Base-by-base conservation (phyloP, 2,329 filamentous ascomycete species). In the Calycina herbarum region DNA sequence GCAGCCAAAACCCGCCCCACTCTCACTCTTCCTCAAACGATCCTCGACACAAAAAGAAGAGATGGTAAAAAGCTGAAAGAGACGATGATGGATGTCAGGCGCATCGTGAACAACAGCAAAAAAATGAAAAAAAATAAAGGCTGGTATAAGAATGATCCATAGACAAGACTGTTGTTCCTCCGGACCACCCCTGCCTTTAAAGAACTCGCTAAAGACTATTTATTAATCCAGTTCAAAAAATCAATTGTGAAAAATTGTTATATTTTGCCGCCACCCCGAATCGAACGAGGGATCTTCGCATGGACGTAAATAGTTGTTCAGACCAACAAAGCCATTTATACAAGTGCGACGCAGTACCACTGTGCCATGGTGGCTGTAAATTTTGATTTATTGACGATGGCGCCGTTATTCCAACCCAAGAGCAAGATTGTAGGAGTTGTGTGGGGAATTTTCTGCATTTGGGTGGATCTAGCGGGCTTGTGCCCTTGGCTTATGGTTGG, bases 341-440 rank as follows among this genome's bases (percentile, higher is more conserved):
- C 58, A 35, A 59, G 58, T 59, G 58, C 8, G 17, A 59, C 58
- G 58, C 58, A 5, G 15, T 59, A 59, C 58, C 58, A 40, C 58
- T 59, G 48, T 6, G 48, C 48, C 24, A 54, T 24, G 48, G n/a
- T 13, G 48, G 48, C 48, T 54, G 35, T 31, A 31, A 31, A 31
- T 31, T 5, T 31, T 31, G 5, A 31, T 31, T 31, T 31, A 5
- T 31, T 31, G 29, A 5, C 3, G 29, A 3, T 31, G 29, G 29
- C 1, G 3, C 1, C 5, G 3, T 31, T 31, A 31, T 31, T 31
- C 5, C 5, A 5, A 31, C 5, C 3, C 3, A 31, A 31, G 29
- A 31, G 5, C 29, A 31, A 31, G 3, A 3, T 33, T 33, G 31
- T 33, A 5, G 31, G 31, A 33, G 31, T 6, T 33, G 31, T 33